These are phyloP conservation scores for Pestalotiopsis sp. DNA, from an alignment of 2,329 filamentous ascomycete species.

Conservation along the genomic window DNA sequence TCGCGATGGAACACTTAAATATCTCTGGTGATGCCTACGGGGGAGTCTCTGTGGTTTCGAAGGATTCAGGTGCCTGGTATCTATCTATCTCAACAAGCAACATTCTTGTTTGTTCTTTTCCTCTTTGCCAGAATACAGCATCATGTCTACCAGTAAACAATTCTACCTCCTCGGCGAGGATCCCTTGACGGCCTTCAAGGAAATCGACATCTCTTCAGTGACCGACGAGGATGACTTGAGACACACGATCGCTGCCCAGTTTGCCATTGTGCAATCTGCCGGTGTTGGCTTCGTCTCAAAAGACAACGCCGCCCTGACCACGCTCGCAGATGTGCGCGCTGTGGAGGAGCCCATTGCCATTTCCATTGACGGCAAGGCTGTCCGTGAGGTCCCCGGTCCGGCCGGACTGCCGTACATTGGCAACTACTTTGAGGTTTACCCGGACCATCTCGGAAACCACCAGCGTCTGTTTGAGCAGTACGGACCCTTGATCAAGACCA, in stretches of 20 bases:
- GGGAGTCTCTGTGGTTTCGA: background rate
- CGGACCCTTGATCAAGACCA: constrained; percentile 54
- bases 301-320: constrained; percentile 29
- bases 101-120: background rate
- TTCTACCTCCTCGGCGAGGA: constrained; percentile 47
- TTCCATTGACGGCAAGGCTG: constrained; percentile 50
- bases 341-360: constrained; percentile 39
- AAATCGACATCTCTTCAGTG: constrained; percentile 38
- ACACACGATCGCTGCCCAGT: constrained; percentile 42
- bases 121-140: background rate
- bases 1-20: background rate
- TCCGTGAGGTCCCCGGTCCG: constrained; percentile 54
- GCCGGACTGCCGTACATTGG: constrained; percentile 51
- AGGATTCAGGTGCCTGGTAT: background rate
- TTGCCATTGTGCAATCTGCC: constrained; percentile 44
- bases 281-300: constrained; percentile 42
- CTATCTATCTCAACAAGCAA: background rate
- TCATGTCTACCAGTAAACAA: constrained; percentile 29
- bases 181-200: constrained; percentile 31
- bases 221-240: constrained; percentile 39
- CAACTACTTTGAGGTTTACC: constrained; percentile 57
- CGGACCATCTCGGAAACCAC: constrained; percentile 60
- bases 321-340: constrained; percentile 37
- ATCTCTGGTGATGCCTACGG: constrained; percentile 1
- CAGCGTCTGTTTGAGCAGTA: constrained; percentile 55